Conservation (phyloP, 2,329 filamentous ascomycete genomes). For the Ophiostoma tasmaniense region DNA sequence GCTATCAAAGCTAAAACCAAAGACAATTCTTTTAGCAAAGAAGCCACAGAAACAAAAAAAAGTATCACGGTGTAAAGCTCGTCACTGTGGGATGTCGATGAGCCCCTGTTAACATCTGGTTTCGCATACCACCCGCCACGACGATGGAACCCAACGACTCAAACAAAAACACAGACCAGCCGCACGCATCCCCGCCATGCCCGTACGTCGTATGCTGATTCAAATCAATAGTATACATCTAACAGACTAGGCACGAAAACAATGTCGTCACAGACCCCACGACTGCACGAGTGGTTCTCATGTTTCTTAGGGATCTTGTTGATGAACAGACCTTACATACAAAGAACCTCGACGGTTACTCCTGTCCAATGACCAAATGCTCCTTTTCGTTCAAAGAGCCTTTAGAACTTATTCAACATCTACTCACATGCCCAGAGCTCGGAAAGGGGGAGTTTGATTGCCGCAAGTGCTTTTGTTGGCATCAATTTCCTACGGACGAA, state of each 20-base stretch:
- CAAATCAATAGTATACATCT: not conserved
- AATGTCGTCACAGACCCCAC: not conserved
- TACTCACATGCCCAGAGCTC: not conserved
- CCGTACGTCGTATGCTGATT: not conserved
- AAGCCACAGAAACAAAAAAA: not conserved
- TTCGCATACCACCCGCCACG: not conserved
- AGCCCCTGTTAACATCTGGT: not conserved
- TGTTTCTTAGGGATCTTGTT: not conserved
- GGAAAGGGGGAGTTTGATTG: not conserved
- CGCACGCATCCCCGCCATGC: not conserved
- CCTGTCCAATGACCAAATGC: not conserved
- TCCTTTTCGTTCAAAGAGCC: not conserved
- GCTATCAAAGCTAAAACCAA: not conserved
- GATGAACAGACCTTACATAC: not conserved
- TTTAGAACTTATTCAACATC: not conserved
- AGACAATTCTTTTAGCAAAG: not conserved
- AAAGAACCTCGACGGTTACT: not conserved
- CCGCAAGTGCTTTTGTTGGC: not conserved
- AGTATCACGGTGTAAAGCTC: not conserved
- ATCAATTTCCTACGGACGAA: not conserved
- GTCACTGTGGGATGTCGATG: not conserved
- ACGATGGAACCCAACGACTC: not conserved
- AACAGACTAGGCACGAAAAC: not conserved
- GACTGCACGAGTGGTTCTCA: not conserved
- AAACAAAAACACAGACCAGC: not conserved